Conservation (phyloP, 306 rosid species). For the Quillaja saponaria region DNA sequence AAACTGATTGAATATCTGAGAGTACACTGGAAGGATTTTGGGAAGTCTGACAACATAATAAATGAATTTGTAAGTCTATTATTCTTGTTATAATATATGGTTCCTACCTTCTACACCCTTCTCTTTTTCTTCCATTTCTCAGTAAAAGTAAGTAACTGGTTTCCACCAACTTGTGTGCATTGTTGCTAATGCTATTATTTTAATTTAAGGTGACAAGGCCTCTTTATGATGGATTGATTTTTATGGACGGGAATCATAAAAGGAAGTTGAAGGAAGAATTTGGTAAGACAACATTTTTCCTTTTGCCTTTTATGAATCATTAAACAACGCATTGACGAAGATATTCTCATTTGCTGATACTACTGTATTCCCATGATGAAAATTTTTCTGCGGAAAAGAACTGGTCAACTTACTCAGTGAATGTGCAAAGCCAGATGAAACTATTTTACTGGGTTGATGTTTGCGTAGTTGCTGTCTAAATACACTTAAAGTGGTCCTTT, state of each 20-base stretch:
- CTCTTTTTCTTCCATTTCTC: not conserved
- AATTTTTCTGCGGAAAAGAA: slow-evolving; percentile 4
- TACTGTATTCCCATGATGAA: slow-evolving; percentile 9
- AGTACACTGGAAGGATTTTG: slow-evolving; percentile 59
- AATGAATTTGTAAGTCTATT: slow-evolving; percentile 53
- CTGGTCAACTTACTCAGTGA: not conserved
- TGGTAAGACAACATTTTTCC: slow-evolving; percentile 51
- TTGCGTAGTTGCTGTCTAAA: slow-evolving; percentile 13
- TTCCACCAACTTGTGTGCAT: slow-evolving; percentile 16
- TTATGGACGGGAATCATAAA: slow-evolving; percentile 73
- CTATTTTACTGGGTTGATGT: not conserved
- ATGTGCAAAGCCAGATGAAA: not conserved
- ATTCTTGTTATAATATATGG: not conserved
- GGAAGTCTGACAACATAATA: slow-evolving; percentile 42
- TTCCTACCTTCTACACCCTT: not conserved
- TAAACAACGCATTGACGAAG: slow-evolving; percentile 15
- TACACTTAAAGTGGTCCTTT: not conserved
- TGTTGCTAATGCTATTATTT: slow-evolving; percentile 34
- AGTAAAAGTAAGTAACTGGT: slow-evolving; percentile 25
- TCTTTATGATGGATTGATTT: slow-evolving; percentile 69
- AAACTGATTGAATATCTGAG: slow-evolving; percentile 71
- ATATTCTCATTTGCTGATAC: slow-evolving; percentile 15
- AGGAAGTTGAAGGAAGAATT: slow-evolving; percentile 82
- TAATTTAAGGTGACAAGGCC: slow-evolving; percentile 61
- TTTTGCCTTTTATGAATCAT: slow-evolving; percentile 23